Conservation (phyloP, 2,329 filamentous ascomycete genomes). For the Aspergillus viridinutans region DNA sequence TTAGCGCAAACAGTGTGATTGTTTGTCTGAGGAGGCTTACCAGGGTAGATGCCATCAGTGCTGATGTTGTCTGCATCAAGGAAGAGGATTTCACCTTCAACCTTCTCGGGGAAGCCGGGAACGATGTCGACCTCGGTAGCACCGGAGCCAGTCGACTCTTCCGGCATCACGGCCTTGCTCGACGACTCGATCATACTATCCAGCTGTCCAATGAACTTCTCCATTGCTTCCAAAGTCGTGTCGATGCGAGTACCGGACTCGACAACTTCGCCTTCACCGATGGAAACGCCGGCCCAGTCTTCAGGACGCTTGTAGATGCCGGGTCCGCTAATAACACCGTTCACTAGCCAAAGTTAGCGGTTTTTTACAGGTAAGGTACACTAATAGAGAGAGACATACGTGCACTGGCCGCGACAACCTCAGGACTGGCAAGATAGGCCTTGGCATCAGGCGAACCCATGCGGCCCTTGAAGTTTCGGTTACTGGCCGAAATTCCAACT, state of each 20-base stretch:
- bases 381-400: slow-evolving; percentile 7
- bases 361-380: background rate
- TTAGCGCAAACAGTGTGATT: background rate
- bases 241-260: slow-evolving; percentile 60
- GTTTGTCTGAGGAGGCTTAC: background rate
- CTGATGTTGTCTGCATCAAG: slow-evolving; percentile 83
- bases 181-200: slow-evolving; percentile 54
- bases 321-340: slow-evolving; percentile 55
- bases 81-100: slow-evolving; percentile 83
- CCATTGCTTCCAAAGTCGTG: slow-evolving; percentile 65
- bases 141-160: background rate
- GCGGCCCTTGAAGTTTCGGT: slow-evolving; percentile 87
- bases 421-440: slow-evolving; percentile 82
- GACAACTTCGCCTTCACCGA: slow-evolving; percentile 68
- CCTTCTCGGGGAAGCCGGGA: slow-evolving; percentile 78
- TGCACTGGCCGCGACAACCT: slow-evolving; percentile 88
- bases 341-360: slow-evolving; percentile 37
- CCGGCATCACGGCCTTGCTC: background rate
- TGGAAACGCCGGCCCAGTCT: slow-evolving; percentile 56
- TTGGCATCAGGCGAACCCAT: slow-evolving; percentile 79
- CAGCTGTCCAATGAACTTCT: slow-evolving; percentile 65
- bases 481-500: slow-evolving; percentile 76
- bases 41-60: slow-evolving; percentile 89
- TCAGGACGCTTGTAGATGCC: slow-evolving; percentile 73
- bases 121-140: background rate